A percentile compares a stretch with the other conserved stretches of the same genome.
phyloP scores from a whole-genome alignment of 805 yeast genomes.

The Peterozyma xylosa region DNA sequence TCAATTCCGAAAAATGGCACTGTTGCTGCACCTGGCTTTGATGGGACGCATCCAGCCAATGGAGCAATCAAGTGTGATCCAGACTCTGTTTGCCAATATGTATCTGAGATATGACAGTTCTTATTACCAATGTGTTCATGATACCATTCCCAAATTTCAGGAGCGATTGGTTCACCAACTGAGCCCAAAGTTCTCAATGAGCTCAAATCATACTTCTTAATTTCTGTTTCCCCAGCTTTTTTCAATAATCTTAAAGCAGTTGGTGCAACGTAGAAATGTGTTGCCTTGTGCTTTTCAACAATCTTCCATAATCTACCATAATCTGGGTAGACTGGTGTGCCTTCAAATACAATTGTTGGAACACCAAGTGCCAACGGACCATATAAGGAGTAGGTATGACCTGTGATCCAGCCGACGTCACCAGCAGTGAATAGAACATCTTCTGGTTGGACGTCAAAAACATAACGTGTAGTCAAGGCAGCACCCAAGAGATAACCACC shows the following conservation, averaged over 20 bases:
- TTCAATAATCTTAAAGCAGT: conserved; percentile 89
- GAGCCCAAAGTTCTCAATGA: conserved; percentile 92
- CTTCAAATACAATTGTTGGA: conserved; percentile 89
- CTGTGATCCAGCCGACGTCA: conserved; percentile 99
- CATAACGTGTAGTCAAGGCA: conserved; percentile 82
- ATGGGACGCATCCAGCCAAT: conserved; percentile 88
- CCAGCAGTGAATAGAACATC: conserved; percentile 95
- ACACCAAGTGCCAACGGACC: conserved; percentile 90
- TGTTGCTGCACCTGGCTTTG: conserved; percentile 96
- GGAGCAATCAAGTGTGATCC: conserved; percentile 96
- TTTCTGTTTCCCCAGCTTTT: conserved; percentile 76
- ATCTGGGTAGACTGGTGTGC: conserved; percentile 96
- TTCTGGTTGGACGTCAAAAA: conserved; percentile 84
- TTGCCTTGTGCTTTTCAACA: conserved; percentile 83
- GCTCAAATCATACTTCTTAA: conserved; percentile 72
- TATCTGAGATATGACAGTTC: conserved; percentile 86
- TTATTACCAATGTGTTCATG: conserved; percentile 85
- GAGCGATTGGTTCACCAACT: conserved; percentile 98
- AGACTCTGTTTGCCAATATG: conserved; percentile 98
- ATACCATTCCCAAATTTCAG: conserved; percentile 99
- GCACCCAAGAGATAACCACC: conserved; percentile 95
- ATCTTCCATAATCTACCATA: conserved; percentile 96
- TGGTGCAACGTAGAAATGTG: conserved; percentile 97
- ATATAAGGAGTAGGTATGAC: conserved; percentile 92
- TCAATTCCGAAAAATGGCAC: conserved; percentile 94